phyloP scores from a whole-genome alignment of 106 monocot genomes.

The Chionographis japonica region DNA sequence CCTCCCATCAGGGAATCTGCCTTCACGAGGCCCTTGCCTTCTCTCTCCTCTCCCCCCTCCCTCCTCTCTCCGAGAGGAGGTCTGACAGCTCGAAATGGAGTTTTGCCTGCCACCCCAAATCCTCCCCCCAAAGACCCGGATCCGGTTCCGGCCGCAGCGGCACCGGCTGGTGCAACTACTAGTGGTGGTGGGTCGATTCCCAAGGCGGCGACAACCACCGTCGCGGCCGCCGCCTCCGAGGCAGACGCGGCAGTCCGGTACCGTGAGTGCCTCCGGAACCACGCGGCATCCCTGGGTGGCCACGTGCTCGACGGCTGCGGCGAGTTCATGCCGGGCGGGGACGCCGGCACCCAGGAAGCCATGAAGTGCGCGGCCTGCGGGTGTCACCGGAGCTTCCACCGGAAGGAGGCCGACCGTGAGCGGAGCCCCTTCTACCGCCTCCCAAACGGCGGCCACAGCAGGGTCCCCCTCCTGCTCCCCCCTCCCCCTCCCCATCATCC shows the following conservation, averaged over 20 bases:
- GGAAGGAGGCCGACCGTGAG: slow-evolving; percentile 4
- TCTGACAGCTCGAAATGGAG: too few relatives aligned
- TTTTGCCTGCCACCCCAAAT: too few relatives aligned
- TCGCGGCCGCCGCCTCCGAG: background rate
- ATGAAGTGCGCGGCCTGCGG: slow-evolving; percentile 49
- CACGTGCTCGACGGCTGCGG: slow-evolving; percentile 45
- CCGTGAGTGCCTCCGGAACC: slow-evolving; percentile 51
- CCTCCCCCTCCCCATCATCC: slow-evolving; percentile 10
- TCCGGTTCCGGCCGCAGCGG: too few relatives aligned
- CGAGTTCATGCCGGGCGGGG: slow-evolving; percentile 45
- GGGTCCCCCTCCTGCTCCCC: slow-evolving; percentile 2
- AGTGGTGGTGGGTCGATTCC: too few relatives aligned
- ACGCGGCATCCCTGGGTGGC: slow-evolving; percentile 53
- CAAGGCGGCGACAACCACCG: too few relatives aligned
- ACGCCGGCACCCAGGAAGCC: slow-evolving; percentile 23
- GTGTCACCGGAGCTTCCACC: slow-evolving; percentile 42
- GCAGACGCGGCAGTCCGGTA: slow-evolving; percentile 13
- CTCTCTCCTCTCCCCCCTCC: too few relatives aligned
- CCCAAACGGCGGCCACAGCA: background rate
- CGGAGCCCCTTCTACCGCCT: background rate
- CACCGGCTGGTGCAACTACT: too few relatives aligned
- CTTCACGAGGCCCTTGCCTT: too few relatives aligned
- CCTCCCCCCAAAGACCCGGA: too few relatives aligned
- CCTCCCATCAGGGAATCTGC: too few relatives aligned
- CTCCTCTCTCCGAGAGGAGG: too few relatives aligned